Evolutionary conservation across 2,329 filamentous ascomycete genomes (phyloP), one percentile per base, ranked within the genome.

Genomic region (Rhinocladiella similis): DNA sequence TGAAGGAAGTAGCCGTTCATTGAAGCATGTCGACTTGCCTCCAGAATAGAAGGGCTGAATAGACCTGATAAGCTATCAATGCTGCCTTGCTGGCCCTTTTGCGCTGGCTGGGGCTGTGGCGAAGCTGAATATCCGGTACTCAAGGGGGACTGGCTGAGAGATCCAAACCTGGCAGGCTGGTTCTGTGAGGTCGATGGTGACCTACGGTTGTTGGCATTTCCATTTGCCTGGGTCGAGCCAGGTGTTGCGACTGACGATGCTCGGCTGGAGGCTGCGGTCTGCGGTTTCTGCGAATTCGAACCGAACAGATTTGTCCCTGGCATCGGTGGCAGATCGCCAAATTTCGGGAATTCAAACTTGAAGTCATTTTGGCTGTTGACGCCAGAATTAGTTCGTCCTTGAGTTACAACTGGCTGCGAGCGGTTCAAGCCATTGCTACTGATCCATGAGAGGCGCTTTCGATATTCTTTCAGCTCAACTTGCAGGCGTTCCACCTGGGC

Each of bases 291-390:
- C 9, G 9, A 13, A 12, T 39, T 54, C 19, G 52, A 39, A 49
- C 51, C 56, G 35, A 62, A 56, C 35, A 57, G 12, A n/a, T 56
- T 60, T 5, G 59, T 57, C 5, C 33, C 49, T 10, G 56, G 50
- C 61, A 62, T 56, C 6, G 57, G 49, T 16, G 83, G 82, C 22
- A 95, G 81, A 57, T 86, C 82, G 46, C 94, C 94, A 67, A 99
- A 97, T 69, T 89, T 92, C 63, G 94, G 93, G 63, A 97, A 97
- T 65, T 97, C 93, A 66, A 99, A 97, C 64, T 93, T 87, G 69
- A 97, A 97, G 70, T 88, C 91, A 70, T 89, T 87, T 61, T 89
- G 88, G 66, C 80, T 85, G 53, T 87, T 77, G 64, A 53, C 67
- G 71, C 66, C 80, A 76, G 67, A 81, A 77, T 41, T 41, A 18